These are phyloP conservation scores for Akanthomyces lecanii DNA, from an alignment of 2,329 filamentous ascomycete species.

Conservation along the genomic window DNA sequence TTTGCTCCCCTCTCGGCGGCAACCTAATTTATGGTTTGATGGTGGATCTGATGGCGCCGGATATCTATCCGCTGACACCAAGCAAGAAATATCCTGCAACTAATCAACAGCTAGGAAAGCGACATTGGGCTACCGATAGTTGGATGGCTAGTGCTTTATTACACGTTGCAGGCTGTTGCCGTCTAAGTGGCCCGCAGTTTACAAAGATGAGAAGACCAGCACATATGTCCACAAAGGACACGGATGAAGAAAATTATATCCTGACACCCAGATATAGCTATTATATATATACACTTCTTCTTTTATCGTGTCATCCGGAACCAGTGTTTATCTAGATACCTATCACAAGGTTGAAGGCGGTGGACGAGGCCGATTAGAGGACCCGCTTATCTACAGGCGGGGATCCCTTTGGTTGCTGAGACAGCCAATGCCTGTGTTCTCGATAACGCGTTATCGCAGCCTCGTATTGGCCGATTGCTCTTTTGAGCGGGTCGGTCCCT, in stretches of 20 bases:
- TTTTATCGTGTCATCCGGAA: too few species aligned
- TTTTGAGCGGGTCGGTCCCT: not conserved
- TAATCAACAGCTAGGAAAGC: not conserved
- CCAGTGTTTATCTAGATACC: too few species aligned
- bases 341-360: not conserved
- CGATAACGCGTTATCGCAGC: conserved; percentile 15
- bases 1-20: too few species aligned
- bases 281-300: not conserved
- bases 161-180: not conserved
- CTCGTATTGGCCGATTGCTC: not conserved
- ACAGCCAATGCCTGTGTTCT: not conserved
- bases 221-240: not conserved
- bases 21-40: not conserved
- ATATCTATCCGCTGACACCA: not conserved
- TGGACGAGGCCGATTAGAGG: not conserved
- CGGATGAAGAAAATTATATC: not conserved
- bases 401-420: conserved; percentile 17
- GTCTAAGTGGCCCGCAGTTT: not conserved
- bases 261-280: too few species aligned
- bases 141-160: not conserved
- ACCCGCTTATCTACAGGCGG: conserved; percentile 1
- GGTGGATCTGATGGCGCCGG: not conserved
- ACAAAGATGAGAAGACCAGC: not conserved
- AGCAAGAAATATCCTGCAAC: not conserved
- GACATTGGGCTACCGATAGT: not conserved